Base-by-base conservation (phyloP, 2,329 filamentous ascomycete species). In the Blastomyces silverae region DNA sequence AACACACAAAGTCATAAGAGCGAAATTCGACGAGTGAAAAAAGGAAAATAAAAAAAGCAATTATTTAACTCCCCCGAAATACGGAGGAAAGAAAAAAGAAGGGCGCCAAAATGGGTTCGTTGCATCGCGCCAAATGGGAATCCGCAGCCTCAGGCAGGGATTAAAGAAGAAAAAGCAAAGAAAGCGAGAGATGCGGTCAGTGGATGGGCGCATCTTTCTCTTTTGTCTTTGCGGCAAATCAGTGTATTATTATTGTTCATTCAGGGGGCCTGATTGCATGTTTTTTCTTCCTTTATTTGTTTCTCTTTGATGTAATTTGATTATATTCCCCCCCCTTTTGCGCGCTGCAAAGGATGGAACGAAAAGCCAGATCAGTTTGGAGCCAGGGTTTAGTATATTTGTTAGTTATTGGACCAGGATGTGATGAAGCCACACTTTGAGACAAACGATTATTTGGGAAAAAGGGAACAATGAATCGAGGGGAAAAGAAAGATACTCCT, bases 51-150 rank as follows among this genome's bases (percentile, higher is more conserved):
- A 25, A 25, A 50, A 50, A 50, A 50, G n/a, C 48, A 50, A 50
- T 25, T 50, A 46, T 46, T 46, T 46, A 20, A 2, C 44, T 25
- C 48, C 50, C 50, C 13, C 3, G 22, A 28, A 13, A 52, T 52
- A 52, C 50, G 50, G 50, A 28, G 11, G 50, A 52, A 52, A 17
- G 22, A 52, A 15, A 52, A 48, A 15, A 3, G 50, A 52, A 28
- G 2, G 50, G 50, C 50, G 50, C 50, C 50, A 52, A 52, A 52
- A 52, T 52, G 22, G 48, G 48, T 52, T 28, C 48, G 48, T 52
- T 52, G 48, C 48, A 52, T 52, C 48, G 48, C 48, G 10, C 48
- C 48, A 50, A 50, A 50, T 10, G 20, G 46, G n/a, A 22, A 25
- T 1, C 48, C 8, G 20, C n/a, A 52, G 22, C n/a, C 50, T 28